Percentiles rank a stretch among this genome's conserved stretches.
These are phyloP conservation scores for Solanum neorickii DNA, from an alignment of 257 asterid species.

Conservation along the genomic window DNA sequence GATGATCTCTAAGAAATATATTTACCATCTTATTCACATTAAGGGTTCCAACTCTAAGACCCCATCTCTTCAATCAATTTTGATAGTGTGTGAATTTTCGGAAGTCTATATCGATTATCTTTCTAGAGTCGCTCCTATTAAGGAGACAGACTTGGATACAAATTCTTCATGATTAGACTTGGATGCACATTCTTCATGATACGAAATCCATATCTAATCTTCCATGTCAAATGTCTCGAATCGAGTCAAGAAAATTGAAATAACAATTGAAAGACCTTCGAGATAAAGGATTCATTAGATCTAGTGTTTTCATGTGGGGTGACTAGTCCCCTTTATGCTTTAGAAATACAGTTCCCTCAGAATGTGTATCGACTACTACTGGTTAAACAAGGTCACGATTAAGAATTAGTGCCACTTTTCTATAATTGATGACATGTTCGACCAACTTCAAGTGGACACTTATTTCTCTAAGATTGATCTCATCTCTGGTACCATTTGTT, in stretches of 20 bases:
- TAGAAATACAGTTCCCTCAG: not conserved
- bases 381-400: not conserved
- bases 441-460: not conserved
- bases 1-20: no score
- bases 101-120: not conserved
- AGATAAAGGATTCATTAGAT: not conserved
- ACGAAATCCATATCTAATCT: not conserved
- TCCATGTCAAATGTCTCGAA: not conserved
- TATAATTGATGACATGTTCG: not conserved
- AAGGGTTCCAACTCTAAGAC: not conserved
- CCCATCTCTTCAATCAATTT: not conserved
- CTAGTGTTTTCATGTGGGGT: not conserved
- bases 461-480: not conserved
- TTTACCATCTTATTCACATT: not conserved
- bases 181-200: not conserved
- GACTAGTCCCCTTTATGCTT: not conserved
- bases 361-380: not conserved
- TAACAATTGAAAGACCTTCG: not conserved
- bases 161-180: not conserved
- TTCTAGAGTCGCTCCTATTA: not conserved
- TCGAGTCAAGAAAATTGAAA: not conserved
- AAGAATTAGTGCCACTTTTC: not conserved
- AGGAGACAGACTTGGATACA: not conserved
- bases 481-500: not conserved
- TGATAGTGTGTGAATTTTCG: no score